Evolutionary conservation across 208 protist genomes (phyloP).

Genomic region (Herpetomonas samuelpessoai): DNA sequence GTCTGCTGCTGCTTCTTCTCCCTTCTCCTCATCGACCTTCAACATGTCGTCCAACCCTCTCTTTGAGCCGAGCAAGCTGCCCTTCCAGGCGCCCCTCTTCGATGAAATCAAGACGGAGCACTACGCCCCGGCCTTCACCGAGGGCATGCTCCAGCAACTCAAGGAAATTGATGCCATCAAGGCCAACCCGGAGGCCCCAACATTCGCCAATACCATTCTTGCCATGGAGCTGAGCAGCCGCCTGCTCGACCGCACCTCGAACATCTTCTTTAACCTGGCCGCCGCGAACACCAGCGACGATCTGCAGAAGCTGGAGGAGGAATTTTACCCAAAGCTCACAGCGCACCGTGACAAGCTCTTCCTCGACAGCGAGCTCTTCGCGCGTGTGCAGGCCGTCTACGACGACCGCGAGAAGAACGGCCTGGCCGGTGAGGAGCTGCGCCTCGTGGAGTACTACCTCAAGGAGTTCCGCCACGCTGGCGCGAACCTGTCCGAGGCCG

Average conservation of each 20-base stretch:
- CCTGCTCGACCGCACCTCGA: constrained; percentile 17
- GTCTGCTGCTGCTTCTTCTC: constrained; percentile 4
- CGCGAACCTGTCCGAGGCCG: constrained; percentile 20
- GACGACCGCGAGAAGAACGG: constrained; percentile 8
- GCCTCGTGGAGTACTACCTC: constrained; percentile 30
- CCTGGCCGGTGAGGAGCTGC: constrained; percentile 30
- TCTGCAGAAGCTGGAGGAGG: constrained; percentile 41
- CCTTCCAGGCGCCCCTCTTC: constrained; percentile 41
- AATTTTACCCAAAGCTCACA: constrained; percentile 32
- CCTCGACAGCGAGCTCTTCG: constrained; percentile 40
- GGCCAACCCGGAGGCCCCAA: constrained; percentile 22
- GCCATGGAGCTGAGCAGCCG: constrained; percentile 39
- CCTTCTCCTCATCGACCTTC: constrained; percentile 5
- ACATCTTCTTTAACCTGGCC: constrained; percentile 41
- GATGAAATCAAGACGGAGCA: constrained; percentile 37
- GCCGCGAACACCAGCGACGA: constrained; percentile 37
- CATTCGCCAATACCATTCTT: constrained; percentile 52
- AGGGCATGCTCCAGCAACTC: constrained; percentile 37
- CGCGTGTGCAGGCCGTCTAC: constrained; percentile 35
- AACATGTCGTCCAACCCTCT: constrained; percentile 30
- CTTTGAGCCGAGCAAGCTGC: constrained; percentile 31
- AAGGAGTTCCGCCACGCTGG: constrained; percentile 37
- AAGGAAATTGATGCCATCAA: constrained; percentile 44
- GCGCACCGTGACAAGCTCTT: constrained; percentile 40
- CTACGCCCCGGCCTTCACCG: constrained; percentile 47